A percentile compares a stretch with the other conserved stretches of the same genome.
These are phyloP conservation scores for Raphanus raphanistrum DNA, from an alignment of 345 rosid genomes.

Conservation along the genomic window DNA sequence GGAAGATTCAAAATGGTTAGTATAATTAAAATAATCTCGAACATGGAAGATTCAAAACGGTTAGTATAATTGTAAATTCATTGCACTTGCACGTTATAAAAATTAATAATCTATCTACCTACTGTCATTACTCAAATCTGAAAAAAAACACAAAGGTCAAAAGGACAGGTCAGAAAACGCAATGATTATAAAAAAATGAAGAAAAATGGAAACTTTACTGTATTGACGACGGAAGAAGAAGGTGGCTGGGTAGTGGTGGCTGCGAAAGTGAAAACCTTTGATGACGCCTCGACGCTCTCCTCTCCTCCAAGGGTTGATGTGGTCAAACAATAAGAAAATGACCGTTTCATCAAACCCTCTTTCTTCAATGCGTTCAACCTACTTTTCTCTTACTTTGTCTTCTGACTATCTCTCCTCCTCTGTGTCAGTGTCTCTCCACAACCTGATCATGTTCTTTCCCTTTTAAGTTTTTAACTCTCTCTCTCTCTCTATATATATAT, in stretches of 20 bases:
- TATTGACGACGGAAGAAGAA: conserved; percentile 11
- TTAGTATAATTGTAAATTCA: not conserved
- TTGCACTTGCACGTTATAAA: not conserved
- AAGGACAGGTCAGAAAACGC: conserved; percentile 13
- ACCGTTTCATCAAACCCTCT: not conserved
- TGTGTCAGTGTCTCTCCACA: conserved; percentile 7
- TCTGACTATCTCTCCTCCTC: not conserved
- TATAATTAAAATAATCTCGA: not conserved
- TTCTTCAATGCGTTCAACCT: conserved; percentile 33
- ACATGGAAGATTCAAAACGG: not conserved
- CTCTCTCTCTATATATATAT: not conserved
- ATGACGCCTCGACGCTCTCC: conserved; percentile 9
- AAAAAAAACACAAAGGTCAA: conserved; percentile 16
- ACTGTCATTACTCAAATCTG: conserved; percentile 14
- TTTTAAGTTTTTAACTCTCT: conserved; percentile 10
- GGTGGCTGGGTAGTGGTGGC: conserved; percentile 26
- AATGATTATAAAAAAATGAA: not conserved
- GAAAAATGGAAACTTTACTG: not conserved
- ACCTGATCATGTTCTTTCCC: conserved; percentile 6
- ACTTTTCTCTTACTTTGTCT: conserved; percentile 17
- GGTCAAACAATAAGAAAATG: conserved; percentile 27
- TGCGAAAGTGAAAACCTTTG: conserved; percentile 14
- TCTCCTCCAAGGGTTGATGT: conserved; percentile 7
- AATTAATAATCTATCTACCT: not conserved
- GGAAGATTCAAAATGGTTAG: not conserved